Base-by-base conservation (phyloP, 176 grass and related monocot genomes). In the Lolium perenne region DNA sequence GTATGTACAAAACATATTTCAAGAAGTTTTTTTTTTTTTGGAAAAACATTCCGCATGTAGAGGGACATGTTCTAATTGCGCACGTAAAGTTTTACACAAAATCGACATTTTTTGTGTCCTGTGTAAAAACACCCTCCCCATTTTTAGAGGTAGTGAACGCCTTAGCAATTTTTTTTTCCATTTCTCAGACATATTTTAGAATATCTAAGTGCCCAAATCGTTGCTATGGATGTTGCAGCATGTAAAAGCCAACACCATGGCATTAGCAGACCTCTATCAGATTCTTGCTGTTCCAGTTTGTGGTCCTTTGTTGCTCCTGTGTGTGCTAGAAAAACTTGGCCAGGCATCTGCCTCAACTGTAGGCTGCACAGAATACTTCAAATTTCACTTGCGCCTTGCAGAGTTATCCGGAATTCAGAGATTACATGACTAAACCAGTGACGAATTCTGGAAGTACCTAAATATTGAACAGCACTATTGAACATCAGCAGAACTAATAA, bases 221-320 rank as follows among this genome's bases (percentile, higher is more conserved):
- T 78, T 15, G 14, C 35, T 40, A 3, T 53, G 11, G 73, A 54
- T 13, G 3, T 3, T 35, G 32, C 2, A 12, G 12, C 26, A 5
- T 35, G 16, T 1, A 65, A 14, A 15, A 65, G 5, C 32, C 14
- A 67, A 67, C 26, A 38, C 32, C n/a, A 43, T 10, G 32, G 7
- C 8, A 38, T 17, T 22, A 77, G 26, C 54, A 77, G 26, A 77
- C 13, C 47, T 78, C 35, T 29, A 67, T 4, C 54, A 6, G 12
- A 1, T 61, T 80, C 13, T 38, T 8, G n/a, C 2, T 71, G 20
- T 17, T 51, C 1, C 66, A 63, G 4, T 62, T 80, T 25, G 59
- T 62, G 16, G 66, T 74, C 41, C 54, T 63, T 20, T 41, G 26
- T 79, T 86, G 50, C 38, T 71, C 16, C 40, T 48, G 53, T 22